Conservation (phyloP, 164 flowering plant genomes). For the Aristolochia californica region DNA sequence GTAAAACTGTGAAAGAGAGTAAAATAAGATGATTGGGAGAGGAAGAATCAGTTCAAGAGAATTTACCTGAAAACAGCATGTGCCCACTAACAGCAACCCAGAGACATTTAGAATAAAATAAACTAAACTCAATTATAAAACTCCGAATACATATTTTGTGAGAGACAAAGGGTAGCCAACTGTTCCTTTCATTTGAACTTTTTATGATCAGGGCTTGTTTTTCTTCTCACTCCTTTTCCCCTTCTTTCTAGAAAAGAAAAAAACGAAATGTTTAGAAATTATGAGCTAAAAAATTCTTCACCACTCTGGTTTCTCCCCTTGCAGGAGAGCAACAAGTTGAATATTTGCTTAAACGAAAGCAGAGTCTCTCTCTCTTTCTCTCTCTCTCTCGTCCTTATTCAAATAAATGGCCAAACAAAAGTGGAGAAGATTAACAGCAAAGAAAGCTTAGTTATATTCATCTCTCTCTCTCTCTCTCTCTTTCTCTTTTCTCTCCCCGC, state of each 20-base stretch:
- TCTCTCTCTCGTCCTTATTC: neutral
- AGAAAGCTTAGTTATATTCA: neutral
- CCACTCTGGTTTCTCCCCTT: too few relatives aligned
- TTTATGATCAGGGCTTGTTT: neutral
- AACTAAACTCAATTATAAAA: conserved; percentile 1
- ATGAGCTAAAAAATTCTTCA: too few relatives aligned
- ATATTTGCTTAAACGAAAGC: neutral
- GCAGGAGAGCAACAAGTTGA: conserved; percentile 1
- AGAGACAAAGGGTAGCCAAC: conserved; percentile 3
- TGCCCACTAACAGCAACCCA: conserved; percentile 20
- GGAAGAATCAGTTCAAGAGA: neutral
- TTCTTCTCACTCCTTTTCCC: neutral
- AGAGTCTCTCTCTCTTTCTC: neutral
- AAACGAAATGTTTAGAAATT: too few relatives aligned
- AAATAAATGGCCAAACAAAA: too few relatives aligned
- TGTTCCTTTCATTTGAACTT: conserved; percentile 1
- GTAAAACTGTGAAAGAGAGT: neutral
- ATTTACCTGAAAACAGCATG: conserved; percentile 6
- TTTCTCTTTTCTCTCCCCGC: neutral
- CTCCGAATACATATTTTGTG: neutral
- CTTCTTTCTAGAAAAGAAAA: neutral
- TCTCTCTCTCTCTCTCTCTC: conserved; percentile 1
- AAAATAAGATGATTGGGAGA: too few relatives aligned
- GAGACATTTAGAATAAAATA: conserved; percentile 9
- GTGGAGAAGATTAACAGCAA: neutral